Evolutionary conservation across 176 grass and related monocot genomes (phyloP).

Genomic region (Carex parvula): DNA sequence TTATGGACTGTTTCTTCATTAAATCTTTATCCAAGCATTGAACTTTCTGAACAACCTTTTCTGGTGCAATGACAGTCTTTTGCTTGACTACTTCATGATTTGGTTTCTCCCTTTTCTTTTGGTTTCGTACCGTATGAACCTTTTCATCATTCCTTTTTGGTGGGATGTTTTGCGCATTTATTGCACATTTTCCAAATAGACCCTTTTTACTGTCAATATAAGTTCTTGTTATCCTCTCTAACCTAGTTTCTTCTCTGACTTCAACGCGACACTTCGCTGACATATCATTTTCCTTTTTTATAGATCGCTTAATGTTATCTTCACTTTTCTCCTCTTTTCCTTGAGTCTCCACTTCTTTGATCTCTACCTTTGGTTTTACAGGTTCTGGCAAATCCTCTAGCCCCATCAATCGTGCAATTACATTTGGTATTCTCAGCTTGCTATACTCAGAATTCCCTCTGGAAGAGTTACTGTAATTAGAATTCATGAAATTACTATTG

Average conservation of each 20-base stretch:
- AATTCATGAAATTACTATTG: background rate
- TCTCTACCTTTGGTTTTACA: constrained; percentile 40
- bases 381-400: constrained; percentile 70
- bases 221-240: constrained; percentile 45
- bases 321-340: constrained; percentile 32
- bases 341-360: constrained; percentile 25
- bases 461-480: constrained; percentile 18
- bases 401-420: constrained; percentile 94
- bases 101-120: constrained; percentile 24
- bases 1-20: background rate
- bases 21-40: constrained; percentile 4
- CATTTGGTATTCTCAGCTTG: constrained; percentile 65
- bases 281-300: constrained; percentile 11
- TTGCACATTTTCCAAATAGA: constrained; percentile 19
- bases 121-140: background rate
- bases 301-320: constrained; percentile 35
- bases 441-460: constrained; percentile 26
- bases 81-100: constrained; percentile 24
- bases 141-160: constrained; percentile 26
- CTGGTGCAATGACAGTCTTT: background rate
- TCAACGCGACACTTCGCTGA: background rate
- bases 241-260: constrained; percentile 33
- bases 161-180: constrained; percentile 23
- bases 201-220: constrained; percentile 34
- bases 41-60: constrained; percentile 10